Percentiles rank a stretch among this genome's conserved stretches.
These are phyloP conservation scores for Fusarium poae DNA, from an alignment of 2,329 filamentous ascomycete species.

Conservation along the genomic window DNA sequence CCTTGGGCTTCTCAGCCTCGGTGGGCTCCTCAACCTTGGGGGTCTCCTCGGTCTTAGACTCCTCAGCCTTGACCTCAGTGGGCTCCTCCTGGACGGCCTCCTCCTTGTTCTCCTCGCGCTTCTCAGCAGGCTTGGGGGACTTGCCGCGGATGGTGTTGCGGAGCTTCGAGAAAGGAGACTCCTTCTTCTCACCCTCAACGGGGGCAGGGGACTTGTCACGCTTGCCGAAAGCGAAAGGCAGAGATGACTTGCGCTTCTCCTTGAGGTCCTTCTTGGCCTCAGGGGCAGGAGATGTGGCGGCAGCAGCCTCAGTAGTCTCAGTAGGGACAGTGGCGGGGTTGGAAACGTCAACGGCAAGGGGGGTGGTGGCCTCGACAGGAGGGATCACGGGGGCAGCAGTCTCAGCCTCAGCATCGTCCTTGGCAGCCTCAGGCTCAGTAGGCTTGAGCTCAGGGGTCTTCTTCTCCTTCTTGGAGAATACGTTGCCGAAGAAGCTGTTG, in stretches of 20 bases:
- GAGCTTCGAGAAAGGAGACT: constrained; percentile 71
- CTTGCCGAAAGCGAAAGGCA: constrained; percentile 81
- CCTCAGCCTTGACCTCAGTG: constrained; percentile 55
- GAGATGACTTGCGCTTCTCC: constrained; percentile 86
- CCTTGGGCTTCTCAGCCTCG: constrained; percentile 59
- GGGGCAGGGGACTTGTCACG: constrained; percentile 74
- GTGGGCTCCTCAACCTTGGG: constrained; percentile 69
- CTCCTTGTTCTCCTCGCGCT: constrained; percentile 53
- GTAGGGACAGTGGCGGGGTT: constrained; percentile 61
- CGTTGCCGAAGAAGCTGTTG: constrained; percentile 67
- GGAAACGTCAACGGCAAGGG: constrained; percentile 67
- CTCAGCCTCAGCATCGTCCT: constrained; percentile 61
- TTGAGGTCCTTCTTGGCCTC: constrained; percentile 75
- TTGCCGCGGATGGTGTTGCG: constrained; percentile 68
- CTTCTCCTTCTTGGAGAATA: constrained; percentile 70
- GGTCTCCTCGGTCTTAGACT: constrained; percentile 52
- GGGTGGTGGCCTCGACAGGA: constrained; percentile 68
- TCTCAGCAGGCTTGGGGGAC: constrained; percentile 56
- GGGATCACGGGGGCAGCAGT: constrained; percentile 71
- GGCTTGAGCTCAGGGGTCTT: constrained; percentile 67
- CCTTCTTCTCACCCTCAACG: constrained; percentile 72
- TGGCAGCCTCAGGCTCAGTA: constrained; percentile 55
- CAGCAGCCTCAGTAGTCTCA: constrained; percentile 62
- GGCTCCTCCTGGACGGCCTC: constrained; percentile 58
- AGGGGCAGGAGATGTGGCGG: constrained; percentile 58